Evolutionary conservation across 805 yeast species (phyloP), one percentile per base, ranked within the genome.

Genomic region (Myxozyma kluyveri): DNA sequence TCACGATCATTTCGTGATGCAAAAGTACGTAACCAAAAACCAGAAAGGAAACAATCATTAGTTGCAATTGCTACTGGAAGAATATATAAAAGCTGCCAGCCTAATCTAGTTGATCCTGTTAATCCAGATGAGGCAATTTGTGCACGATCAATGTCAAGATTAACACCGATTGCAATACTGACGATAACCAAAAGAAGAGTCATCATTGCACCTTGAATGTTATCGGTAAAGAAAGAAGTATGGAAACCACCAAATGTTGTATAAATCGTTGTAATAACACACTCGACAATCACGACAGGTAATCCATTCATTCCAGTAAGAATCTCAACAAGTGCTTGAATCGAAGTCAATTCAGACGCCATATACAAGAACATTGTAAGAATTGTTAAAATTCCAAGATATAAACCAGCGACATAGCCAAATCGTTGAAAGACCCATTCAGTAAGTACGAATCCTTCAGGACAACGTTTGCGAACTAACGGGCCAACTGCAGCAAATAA

Each of bases 1-100:
- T 89, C 96, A 59, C 74, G 79, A 69, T 89, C 81, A 6, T 88
- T 72, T 58, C 80, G 80, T 4, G 96, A 83, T 4, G 98, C 96
- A 73, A 90, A 90, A 0, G 98, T 87, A 64, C 98, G 76, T 55
- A 90, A 72, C 98, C 98, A 90, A 67, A 90, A 89, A 0, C 96
- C 96, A 29, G 95, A 79, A 76, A 90, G 72, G 69, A 90, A 90
- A 66, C 90, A 81, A 66, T 88, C 96, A 64, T 90, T 90, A 31
- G 96, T 86, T 50, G 88, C 78, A 64, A 90, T 86, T 24, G 97
- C 96, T 29, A 90, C 84, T 5, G 84, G 78, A 59, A 90, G 73
- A 57, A 90, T 89, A 66, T 88, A 90, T 31, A 90, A 67, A 58
- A 90, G 76, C 74, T 88, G 93, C 95, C 96, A 89, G 17, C 96